Base-by-base conservation (phyloP, 2,329 filamentous ascomycete genomes). In the Fusarium pseudocircinatum region DNA sequence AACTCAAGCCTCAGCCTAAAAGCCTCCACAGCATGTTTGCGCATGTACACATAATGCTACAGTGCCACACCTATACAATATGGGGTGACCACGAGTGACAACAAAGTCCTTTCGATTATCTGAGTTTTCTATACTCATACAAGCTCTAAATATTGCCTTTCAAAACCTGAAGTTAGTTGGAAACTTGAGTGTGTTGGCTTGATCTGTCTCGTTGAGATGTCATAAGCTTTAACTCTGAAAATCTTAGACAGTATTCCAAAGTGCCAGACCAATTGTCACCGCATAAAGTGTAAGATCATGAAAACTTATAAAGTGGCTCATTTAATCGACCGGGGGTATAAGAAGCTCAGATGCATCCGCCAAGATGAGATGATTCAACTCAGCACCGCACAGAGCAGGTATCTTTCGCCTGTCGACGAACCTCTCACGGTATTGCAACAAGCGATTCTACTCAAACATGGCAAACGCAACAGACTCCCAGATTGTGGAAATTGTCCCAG, bases 381-480 rank as follows among this genome's bases (percentile, higher is more conserved):
- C 15, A 12, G 2, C 15, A 43, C n/a, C n/a, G 3, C 10, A 24
- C 2, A 18, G 12, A 24, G n/a, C 15, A 5, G 0, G n/a, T 2
- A 4, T 43, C 10, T 24, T 18, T 20, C 4, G 4, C 8, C 43
- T 46, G 8, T 4, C 24, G 5, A 28, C 18, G 7, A 44, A 7
- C 16, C 24, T 28, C 20, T 13, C 13, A 15, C 8, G 8, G 14
- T 22, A 28, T 3, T 3, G 4, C 8, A 14, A 18, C 43, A 26
- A 26, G 12, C 24, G 12, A 22, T 28, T 46, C 8, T 4, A 10
- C 5, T 4, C 13, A 28, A 28, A 22, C 16, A 46, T 28, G 43
- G 16, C 7, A 4, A 46, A 46, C 7, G 12, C 5, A 32, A 12
- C 22, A 9, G 0, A 2, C 2, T 0, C 15, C 0, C 10, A 8